A percentile compares a stretch with the other conserved stretches of the same genome.
phyloP scores from a whole-genome alignment of 805 yeast species.

The Clavispora santaluciae region DNA sequence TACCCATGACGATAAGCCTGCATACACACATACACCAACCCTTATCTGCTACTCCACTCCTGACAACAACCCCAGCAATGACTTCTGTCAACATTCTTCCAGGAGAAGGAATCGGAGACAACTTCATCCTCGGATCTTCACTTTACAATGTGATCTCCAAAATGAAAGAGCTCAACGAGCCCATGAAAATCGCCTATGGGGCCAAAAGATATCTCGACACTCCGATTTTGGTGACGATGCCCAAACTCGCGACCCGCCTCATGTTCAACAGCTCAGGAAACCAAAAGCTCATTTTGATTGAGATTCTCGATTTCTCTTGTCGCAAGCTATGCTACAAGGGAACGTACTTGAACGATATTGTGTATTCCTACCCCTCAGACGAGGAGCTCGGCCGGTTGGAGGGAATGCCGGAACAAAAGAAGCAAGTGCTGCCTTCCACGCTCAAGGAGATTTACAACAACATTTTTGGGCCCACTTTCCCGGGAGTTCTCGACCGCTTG shows the following conservation, averaged over 20 bases:
- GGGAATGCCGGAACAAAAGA: constrained; percentile 2
- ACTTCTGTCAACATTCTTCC: constrained; percentile 20
- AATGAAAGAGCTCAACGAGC: constrained; percentile 23
- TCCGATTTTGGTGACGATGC: constrained; percentile 29
- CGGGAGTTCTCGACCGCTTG: constrained; percentile 36
- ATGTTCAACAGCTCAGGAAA: constrained; percentile 22
- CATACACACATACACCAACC: neutral
- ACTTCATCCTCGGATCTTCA: constrained; percentile 25
- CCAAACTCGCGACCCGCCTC: constrained; percentile 21
- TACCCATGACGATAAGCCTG: neutral
- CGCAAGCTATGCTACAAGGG: constrained; percentile 29
- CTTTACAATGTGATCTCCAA: constrained; percentile 24
- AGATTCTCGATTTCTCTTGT: constrained; percentile 19
- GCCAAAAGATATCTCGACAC: constrained; percentile 23
- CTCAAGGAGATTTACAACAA: constrained; percentile 49
- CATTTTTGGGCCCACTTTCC: constrained; percentile 59
- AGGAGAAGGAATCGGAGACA: constrained; percentile 33
- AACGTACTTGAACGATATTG: constrained; percentile 25
- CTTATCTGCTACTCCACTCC: neutral
- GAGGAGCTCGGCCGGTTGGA: constrained; percentile 6
- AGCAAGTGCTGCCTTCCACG: constrained; percentile 17
- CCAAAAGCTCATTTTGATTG: constrained; percentile 28
- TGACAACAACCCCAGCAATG: constrained; percentile 3
- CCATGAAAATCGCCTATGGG: constrained; percentile 28
- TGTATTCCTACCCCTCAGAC: constrained; percentile 10